phyloP scores from a whole-genome alignment of 495 filamentous ascomycete species.

The Clohesyomyces aquaticus region DNA sequence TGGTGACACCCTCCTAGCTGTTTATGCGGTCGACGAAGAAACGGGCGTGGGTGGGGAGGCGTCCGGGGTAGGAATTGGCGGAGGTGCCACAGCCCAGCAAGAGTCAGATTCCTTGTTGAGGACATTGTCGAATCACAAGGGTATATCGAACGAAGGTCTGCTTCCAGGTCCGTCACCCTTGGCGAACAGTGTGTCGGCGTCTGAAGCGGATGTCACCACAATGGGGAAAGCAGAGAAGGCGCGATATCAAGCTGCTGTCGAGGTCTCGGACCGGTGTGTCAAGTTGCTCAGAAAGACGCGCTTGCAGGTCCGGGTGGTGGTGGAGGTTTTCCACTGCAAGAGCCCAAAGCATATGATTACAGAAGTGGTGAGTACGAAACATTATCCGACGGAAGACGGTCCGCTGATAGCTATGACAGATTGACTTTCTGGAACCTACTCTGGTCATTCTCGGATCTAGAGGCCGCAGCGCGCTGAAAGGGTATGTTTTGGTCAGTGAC shows the following conservation, averaged over 20 bases:
- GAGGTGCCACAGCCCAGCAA: constrained; percentile 68
- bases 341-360: constrained; percentile 66
- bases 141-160: constrained; percentile 9
- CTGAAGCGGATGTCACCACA: constrained; percentile 25
- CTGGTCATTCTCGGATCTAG: constrained; percentile 89
- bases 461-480: constrained; percentile 88
- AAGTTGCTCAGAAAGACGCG: constrained; percentile 85
- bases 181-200: constrained; percentile 15
- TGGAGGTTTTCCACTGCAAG: constrained; percentile 98
- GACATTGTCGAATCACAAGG: constrained; percentile 37
- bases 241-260: constrained; percentile 71
- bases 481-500: constrained; percentile 59
- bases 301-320: constrained; percentile 85
- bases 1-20: constrained; percentile 88
- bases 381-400: constrained; percentile 3
- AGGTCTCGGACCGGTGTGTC: constrained; percentile 77
- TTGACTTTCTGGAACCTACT: constrained; percentile 89
- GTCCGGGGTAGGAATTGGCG: constrained; percentile 56
- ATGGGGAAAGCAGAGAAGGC: constrained; percentile 67
- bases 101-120: constrained; percentile 62
- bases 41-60: constrained; percentile 55
- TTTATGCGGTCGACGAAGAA: constrained; percentile 91
- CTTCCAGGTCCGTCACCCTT: constrained; percentile 38
- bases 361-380: constrained; percentile 47
- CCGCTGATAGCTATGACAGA: constrained; percentile 54